Evolutionary conservation across 805 yeast species (phyloP), one percentile per base, ranked within the genome.

Genomic region (Crinitomyces ghanaensis): DNA sequence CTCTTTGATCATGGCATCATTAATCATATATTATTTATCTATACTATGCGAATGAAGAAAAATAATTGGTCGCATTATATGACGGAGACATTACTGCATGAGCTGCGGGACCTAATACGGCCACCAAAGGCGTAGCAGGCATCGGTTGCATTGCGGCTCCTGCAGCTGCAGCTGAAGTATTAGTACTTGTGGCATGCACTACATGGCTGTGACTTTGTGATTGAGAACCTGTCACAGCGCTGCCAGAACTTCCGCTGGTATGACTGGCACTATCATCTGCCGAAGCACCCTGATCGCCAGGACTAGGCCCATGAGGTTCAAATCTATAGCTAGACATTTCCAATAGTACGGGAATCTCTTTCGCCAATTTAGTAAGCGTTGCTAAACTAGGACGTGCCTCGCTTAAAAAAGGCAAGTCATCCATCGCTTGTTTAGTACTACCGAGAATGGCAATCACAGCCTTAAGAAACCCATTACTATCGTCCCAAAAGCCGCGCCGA

Each of bases 341-440:
- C 27, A 86, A 59, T 45, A 82, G 65, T n/a, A 83, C 75, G 0
- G 96, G 85, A 11, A 88, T 79, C 49, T 88, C 97, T 49, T 88
- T 88, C 3, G 95, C 83, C 3, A 86, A 80, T 43, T 83, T 74
- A 0, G 96, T 86, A 38, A 88, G 62, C 23, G 74, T 71, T 0
- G 94, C 82, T 57, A 88, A 68, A 4, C 81, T 72, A 5, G 86
- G 76, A 37, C 94, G 63, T 4, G 78, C 77, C 36, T 82, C 95
- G 45, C 79, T 76, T 33, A 88, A 63, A 11, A 77, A 68, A 0
- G 93, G 86, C 37, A 84, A 64, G 42, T 82, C 95, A 34, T 72
- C 69, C 72, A 88, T 78, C 2, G 93, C 76, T 1, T 70, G 66
- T 49, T 85, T 85, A 0, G 93, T 84, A 1, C 82, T 72, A 2